Conservation (phyloP, 2,329 filamentous ascomycete genomes). For the Aureobasidium sp. region DNA sequence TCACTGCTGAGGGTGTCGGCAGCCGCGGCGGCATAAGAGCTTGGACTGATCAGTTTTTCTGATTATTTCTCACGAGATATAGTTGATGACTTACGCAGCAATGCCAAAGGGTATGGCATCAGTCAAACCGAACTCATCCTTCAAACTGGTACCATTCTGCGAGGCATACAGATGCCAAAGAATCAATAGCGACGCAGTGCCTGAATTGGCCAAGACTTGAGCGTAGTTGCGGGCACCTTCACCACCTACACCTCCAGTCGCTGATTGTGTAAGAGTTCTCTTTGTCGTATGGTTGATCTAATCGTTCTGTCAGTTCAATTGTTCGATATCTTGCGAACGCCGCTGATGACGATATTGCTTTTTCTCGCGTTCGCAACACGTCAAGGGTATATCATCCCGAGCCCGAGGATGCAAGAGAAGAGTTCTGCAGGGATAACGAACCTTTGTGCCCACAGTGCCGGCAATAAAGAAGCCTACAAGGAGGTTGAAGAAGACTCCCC, state of each 20-base stretch:
- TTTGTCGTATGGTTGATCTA: conserved; percentile 85
- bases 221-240: conserved; percentile 77
- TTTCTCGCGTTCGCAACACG: background rate
- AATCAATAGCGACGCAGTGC: conserved; percentile 61
- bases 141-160: background rate
- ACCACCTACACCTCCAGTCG: conserved; percentile 62
- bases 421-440: conserved; percentile 29
- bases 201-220: conserved; percentile 85
- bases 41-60: background rate
- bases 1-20: conserved; percentile 95
- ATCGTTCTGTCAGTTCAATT: background rate
- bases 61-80: no score
- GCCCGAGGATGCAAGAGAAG: background rate
- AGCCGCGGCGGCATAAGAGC: conserved; percentile 76
- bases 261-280: conserved; percentile 66
- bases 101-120: conserved; percentile 11
- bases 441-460: conserved; percentile 76
- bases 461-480: conserved; percentile 79
- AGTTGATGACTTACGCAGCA: background rate
- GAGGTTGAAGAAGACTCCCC: conserved; percentile 81
- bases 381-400: background rate
- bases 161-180: conserved; percentile 34
- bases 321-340: background rate
- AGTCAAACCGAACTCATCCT: conserved; percentile 26
- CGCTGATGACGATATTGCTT: background rate